Base-by-base conservation (phyloP, 441 rosid genomes). In the Dalechampia spathulata region DNA sequence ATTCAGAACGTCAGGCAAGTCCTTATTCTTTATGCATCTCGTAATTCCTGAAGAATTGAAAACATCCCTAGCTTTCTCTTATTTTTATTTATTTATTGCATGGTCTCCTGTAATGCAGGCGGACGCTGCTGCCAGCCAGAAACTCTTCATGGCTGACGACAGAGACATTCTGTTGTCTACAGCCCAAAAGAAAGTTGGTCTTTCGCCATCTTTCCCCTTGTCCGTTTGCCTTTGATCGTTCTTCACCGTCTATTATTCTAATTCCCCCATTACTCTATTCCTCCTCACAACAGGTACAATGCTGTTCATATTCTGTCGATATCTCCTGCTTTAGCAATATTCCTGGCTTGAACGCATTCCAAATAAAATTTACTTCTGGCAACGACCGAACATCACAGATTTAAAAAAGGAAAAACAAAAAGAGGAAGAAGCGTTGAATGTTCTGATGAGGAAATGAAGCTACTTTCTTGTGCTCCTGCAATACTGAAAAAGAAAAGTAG, bases 101-200 rank as follows among this genome's bases (percentile, higher is more conserved):
- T n/a, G n/a, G 71, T 66, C 52, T 67, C 69, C 69, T 23, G 15
- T 60, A 56, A 62, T 59, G 65, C 69, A 76, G 83, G 66, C 54
- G 46, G 65, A 51, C 53, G 23, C 63, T 57, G 60, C 67, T 61
- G 8, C 39, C 14, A 60, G n/a, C 46, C 34, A 30, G 64, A 58
- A 61, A 36, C 59, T 51, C 40, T 40, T 49, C 61, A 56, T 43
- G n/a, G 57, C 32, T 21, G 46, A 57, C 15, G 68, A 74, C 30
- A 39, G 55, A 49, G 73, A 70, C 65, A 26, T 39, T 58, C 56
- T 46, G 23, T n/a, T 69, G 60, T 68, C 62, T 41, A 57, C 59
- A 54, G 27, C 32, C 66, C 60, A 53, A 52, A 55, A 56, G 8
- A 70, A 61, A 72, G 75, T 80, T n/a, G 51, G 69, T 42, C 72